Percentiles rank a stretch among this genome's conserved stretches.
phyloP scores from a whole-genome alignment of 1,284 basidiomycete genomes.

The Ustilago trichophora region DNA sequence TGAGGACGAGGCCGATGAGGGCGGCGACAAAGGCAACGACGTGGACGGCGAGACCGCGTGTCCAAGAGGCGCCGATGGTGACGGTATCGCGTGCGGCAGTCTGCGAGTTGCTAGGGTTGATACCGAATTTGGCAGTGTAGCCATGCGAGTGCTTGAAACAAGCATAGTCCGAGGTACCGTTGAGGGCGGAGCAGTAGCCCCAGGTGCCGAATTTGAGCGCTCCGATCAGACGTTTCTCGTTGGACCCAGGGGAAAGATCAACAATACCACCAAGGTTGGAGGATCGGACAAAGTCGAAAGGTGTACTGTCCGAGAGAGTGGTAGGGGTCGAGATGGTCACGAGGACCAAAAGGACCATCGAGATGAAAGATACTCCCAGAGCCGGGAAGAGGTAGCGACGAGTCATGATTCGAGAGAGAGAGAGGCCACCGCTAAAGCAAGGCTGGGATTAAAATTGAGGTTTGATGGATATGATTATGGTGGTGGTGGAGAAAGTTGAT shows the following conservation, averaged over 20 bases:
- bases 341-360: slow-evolving; percentile 29
- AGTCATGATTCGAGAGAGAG: slow-evolving; percentile 28
- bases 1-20: slow-evolving; percentile 22
- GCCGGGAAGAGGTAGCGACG: slow-evolving; percentile 24
- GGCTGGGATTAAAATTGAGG: no score
- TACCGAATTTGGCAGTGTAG: slow-evolving; percentile 32
- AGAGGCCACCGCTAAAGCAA: no score
- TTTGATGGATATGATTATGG: no score
- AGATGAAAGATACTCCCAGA: slow-evolving; percentile 8
- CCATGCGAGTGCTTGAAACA: slow-evolving; percentile 41
- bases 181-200: slow-evolving; percentile 42
- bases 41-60: slow-evolving; percentile 41
- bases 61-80: slow-evolving; percentile 36
- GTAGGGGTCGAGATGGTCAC: slow-evolving; percentile 44
- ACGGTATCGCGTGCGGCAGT: slow-evolving; percentile 15
- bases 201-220: slow-evolving; percentile 33
- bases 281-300: slow-evolving; percentile 36
- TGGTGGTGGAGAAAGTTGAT: no score
- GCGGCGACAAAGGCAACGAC: slow-evolving; percentile 41
- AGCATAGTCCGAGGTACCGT: slow-evolving; percentile 14
- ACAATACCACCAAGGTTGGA: slow-evolving; percentile 15
- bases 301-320: slow-evolving; percentile 35
- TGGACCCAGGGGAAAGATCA: slow-evolving; percentile 15
- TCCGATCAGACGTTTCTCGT: slow-evolving; percentile 16
- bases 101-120: slow-evolving; percentile 7